Evolutionary conservation across 2,329 filamentous ascomycete genomes (phyloP), one percentile per base, ranked within the genome.

Genomic region (Biscogniauxia mediterranea): DNA sequence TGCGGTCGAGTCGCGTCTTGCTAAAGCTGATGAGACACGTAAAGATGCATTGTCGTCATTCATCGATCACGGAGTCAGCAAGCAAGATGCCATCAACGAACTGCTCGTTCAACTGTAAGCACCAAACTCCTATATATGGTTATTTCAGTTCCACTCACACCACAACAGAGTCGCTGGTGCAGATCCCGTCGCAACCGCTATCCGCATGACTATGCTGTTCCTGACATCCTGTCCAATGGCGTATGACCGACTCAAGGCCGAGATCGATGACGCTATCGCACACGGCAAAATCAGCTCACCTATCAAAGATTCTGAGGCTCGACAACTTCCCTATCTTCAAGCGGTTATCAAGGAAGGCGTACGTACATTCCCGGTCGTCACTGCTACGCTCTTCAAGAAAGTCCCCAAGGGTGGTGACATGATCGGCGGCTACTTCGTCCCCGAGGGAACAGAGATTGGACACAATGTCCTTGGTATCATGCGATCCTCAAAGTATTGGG

Each of bases 111-210:
- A 68, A n/a, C 46, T 66, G 67, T 69, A 57, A 7, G 65, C 53
- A 13, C 20, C 52, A 3, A 17, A 2, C 28, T 19, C 52, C 7
- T 32, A n/a, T 3, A 7, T 26, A 23, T 11, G 17, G 11, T 2
- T 25, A 7, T 19, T 49, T 8, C 7, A 13, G 3, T 32, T 25
- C 23, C 7, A 20, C 17, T 52, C 55, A 58, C 28, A 21, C 7
- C 11, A 20, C 8, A 46, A 46, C 6, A 46, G 38, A 46, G 38
- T 81, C 4, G 81, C 81, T 2, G 83, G 83, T 3, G 80, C 80
- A 1, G 82, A 85, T 61, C 81, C 80, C 11, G 82, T 81, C 0
- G 79, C 82, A 0, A 79, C 78, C 0, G 76, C 78, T 3, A 74
- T 85, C 3, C 77, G 82, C 1, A 73, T 78, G 57, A 81, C 78